A percentile compares a stretch with the other conserved stretches of the same genome.
Conservation (phyloP, 2,329 filamentous ascomycete species). For the Hypoxylon sp. region DNA sequence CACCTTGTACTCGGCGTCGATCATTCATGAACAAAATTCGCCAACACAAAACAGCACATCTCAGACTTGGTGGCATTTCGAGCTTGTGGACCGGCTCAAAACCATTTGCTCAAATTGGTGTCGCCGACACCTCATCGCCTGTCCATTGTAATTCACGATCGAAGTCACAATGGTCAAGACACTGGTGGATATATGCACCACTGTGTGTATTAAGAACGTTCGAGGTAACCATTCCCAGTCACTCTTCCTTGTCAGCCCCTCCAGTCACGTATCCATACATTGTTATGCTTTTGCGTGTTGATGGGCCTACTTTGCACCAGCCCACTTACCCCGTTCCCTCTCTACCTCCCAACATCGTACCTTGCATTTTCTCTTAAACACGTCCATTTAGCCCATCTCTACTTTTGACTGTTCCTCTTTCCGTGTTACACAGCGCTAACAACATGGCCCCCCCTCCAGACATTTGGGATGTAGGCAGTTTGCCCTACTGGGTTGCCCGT, state of each 20-base stretch:
- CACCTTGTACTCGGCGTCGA: neutral
- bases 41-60: neutral
- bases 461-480: conserved; percentile 79
- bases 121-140: neutral
- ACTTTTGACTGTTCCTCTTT: neutral
- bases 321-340: neutral
- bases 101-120: neutral
- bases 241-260: neutral
- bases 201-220: conserved; percentile 68
- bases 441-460: conserved; percentile 45
- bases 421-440: conserved; percentile 27
- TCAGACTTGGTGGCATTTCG: neutral
- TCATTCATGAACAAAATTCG: neutral
- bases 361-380: neutral
- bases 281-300: neutral
- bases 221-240: conserved; percentile 49
- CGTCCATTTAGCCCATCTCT: neutral
- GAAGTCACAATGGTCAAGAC: conserved; percentile 58
- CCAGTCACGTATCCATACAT: neutral
- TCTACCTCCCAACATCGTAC: neutral
- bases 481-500: conserved; percentile 76
- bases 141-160: neutral
- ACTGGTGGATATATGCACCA: conserved; percentile 66
- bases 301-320: neutral
- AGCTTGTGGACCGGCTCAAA: neutral